Conservation (phyloP, 108 stramenopile genomes). For the Conticribra weissflogii region DNA sequence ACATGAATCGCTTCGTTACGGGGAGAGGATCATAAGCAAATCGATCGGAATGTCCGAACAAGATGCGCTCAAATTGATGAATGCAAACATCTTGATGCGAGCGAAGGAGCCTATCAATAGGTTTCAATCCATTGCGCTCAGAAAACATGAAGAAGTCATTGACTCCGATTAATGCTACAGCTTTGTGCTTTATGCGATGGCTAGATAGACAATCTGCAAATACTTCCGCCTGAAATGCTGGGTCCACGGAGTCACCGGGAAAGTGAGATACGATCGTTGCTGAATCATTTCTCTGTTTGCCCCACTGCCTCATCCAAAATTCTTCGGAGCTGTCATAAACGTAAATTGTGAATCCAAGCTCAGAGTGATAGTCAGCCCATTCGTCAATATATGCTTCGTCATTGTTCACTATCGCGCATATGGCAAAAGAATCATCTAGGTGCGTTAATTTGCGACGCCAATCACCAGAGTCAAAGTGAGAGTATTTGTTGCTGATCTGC, state of each 20-base stretch:
- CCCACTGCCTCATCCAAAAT: conserved; percentile 30
- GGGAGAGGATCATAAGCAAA: conserved; percentile 23
- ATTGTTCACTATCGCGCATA: conserved; percentile 11
- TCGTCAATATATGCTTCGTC: conserved; percentile 25
- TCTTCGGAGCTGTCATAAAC: conserved; percentile 16
- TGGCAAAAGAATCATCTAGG: conserved; percentile 8
- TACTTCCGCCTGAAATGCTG: conserved; percentile 6
- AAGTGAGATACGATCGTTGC: conserved; percentile 9
- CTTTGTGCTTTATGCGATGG: conserved; percentile 1
- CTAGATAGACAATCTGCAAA: conserved; percentile 9
- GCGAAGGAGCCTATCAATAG: background rate
- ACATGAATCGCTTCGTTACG: conserved; percentile 18
- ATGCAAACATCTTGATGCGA: conserved; percentile 1
- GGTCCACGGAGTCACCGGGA: conserved; percentile 4
- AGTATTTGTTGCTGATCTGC: conserved; percentile 10
- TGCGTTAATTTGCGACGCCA: background rate
- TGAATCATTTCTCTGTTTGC: conserved; percentile 2
- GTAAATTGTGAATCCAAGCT: background rate
- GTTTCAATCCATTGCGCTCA: background rate
- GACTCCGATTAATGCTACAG: conserved; percentile 11
- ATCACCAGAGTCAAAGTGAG: conserved; percentile 8
- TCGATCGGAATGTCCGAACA: conserved; percentile 16
- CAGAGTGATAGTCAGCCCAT: background rate
- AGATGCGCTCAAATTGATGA: conserved; percentile 6
- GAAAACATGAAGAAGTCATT: conserved; percentile 20